phyloP scores from a whole-genome alignment of 2,329 filamentous ascomycete species.

The Juglanconis oblonga region DNA sequence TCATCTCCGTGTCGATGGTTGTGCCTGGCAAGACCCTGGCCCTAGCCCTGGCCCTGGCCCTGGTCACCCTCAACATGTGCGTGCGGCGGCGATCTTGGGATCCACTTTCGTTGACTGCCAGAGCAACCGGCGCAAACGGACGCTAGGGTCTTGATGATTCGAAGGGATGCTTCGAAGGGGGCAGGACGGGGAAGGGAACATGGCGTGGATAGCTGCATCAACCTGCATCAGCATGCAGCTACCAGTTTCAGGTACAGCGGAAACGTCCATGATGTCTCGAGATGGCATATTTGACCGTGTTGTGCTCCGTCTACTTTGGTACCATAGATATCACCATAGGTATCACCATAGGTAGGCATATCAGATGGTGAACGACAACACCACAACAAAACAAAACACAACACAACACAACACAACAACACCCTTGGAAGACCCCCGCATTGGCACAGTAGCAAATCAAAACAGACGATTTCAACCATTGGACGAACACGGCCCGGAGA shows the following conservation, averaged over 20 bases:
- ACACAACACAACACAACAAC: too few species aligned
- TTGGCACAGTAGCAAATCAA: too few species aligned
- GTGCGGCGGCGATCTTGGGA: conserved; percentile 9
- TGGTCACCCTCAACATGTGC: neutral
- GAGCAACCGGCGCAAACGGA: conserved; percentile 10
- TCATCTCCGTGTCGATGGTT: conserved; percentile 13
- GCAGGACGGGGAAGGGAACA: neutral
- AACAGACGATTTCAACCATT: neutral
- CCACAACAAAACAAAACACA: too few species aligned
- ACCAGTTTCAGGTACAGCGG: neutral
- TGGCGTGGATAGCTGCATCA: neutral
- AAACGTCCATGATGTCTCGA: too few species aligned
- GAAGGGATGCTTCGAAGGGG: neutral
- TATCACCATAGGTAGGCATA: too few species aligned
- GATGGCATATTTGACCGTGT: too few species aligned
- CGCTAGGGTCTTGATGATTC: neutral
- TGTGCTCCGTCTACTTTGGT: too few species aligned
- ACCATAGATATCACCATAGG: too few species aligned
- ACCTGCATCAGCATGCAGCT: neutral
- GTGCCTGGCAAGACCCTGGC: neutral
- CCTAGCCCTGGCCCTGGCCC: neutral
- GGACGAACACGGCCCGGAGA: neutral
- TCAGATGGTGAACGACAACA: too few species aligned
- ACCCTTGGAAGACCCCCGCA: too few species aligned
- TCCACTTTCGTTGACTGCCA: conserved; percentile 11